A percentile compares a stretch with the other conserved stretches of the same genome.
Conservation (phyloP, 805 yeast genomes). For the Metschnikowia hibisci region DNA sequence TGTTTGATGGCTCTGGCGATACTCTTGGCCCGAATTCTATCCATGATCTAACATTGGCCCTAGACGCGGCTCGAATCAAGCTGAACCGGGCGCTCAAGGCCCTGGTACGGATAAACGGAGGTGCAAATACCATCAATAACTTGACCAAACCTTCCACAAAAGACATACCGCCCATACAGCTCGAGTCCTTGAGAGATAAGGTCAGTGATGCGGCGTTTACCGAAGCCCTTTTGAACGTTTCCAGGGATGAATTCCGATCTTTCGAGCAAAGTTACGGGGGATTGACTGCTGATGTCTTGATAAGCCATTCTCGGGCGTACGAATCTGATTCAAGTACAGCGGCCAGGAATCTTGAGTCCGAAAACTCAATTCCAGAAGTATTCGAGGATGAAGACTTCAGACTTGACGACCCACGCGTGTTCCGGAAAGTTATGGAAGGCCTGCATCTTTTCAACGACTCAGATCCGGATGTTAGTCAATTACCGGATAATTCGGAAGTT, state of each 20-base stretch:
- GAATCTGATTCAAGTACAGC: conserved; percentile 8
- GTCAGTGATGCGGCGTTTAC: conserved; percentile 23
- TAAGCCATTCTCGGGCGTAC: conserved; percentile 25
- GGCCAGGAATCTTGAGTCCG: conserved; percentile 1
- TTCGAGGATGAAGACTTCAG: conserved; percentile 67
- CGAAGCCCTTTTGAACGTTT: conserved; percentile 16
- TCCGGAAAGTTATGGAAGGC: conserved; percentile 67
- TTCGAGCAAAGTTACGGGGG: conserved; percentile 37
- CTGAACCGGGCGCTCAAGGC: conserved; percentile 29
- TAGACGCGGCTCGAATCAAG: conserved; percentile 43
- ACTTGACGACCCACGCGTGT: conserved; percentile 83
- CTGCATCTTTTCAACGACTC: conserved; percentile 39
- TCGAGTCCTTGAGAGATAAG: conserved; percentile 33
- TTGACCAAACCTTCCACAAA: conserved; percentile 65
- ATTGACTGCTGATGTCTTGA: conserved; percentile 36
- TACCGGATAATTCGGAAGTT: conserved; percentile 51
- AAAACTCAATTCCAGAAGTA: conserved; percentile 54
- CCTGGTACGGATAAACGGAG: conserved; percentile 39
- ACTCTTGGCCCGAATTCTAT: conserved; percentile 74
- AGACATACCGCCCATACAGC: conserved; percentile 80
- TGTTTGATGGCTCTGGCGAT: conserved; percentile 30
- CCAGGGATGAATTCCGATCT: conserved; percentile 27
- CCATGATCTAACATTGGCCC: conserved; percentile 66
- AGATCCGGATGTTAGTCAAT: conserved; percentile 20
- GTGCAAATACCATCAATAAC: conserved; percentile 40